These are phyloP conservation scores for Phytophthora vignae DNA, from an alignment of 352 stramenopile species.

Conservation along the genomic window DNA sequence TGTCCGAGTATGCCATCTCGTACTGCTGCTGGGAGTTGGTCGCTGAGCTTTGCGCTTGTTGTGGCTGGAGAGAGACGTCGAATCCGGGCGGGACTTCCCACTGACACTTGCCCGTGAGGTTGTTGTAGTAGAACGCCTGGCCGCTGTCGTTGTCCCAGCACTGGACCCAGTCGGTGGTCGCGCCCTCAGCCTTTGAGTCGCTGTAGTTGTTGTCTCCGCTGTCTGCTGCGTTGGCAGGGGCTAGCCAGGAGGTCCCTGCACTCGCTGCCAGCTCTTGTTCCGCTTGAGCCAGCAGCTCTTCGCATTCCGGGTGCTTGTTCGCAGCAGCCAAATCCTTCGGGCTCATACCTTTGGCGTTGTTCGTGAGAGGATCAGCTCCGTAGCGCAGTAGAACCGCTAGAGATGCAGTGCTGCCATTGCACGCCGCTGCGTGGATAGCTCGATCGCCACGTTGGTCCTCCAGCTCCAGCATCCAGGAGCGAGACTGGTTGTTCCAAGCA, in stretches of 20 bases:
- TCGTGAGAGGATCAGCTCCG: slow-evolving; percentile 53
- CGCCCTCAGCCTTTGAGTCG: slow-evolving; percentile 15
- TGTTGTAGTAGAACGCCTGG: slow-evolving; percentile 78
- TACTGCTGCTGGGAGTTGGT: slow-evolving; percentile 44
- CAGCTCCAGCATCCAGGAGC: slow-evolving; percentile 76
- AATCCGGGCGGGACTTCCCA: slow-evolving; percentile 62
- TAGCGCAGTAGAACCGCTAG: slow-evolving; percentile 58
- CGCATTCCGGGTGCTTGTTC: slow-evolving; percentile 58
- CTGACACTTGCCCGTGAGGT: slow-evolving; percentile 74
- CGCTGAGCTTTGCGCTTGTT: slow-evolving; percentile 25
- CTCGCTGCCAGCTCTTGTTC: slow-evolving; percentile 48
- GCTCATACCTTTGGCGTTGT: slow-evolving; percentile 60
- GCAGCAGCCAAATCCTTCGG: slow-evolving; percentile 54
- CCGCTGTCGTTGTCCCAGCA: slow-evolving; percentile 69
- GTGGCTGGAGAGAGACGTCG: slow-evolving; percentile 35
- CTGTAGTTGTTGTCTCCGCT: slow-evolving; percentile 17
- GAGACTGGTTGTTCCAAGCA: slow-evolving; percentile 67
- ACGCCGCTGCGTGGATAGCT: slow-evolving; percentile 67
- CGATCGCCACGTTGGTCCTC: slow-evolving; percentile 68
- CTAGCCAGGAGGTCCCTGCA: slow-evolving; percentile 58
- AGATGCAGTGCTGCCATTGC: slow-evolving; percentile 59
- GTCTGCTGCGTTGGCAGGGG: slow-evolving; percentile 55
- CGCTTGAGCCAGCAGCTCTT: slow-evolving; percentile 50
- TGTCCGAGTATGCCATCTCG: slow-evolving; percentile 12
- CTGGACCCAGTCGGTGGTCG: slow-evolving; percentile 52